These are phyloP conservation scores for Candida bentonensis DNA, from an alignment of 805 yeast species.

Conservation along the genomic window DNA sequence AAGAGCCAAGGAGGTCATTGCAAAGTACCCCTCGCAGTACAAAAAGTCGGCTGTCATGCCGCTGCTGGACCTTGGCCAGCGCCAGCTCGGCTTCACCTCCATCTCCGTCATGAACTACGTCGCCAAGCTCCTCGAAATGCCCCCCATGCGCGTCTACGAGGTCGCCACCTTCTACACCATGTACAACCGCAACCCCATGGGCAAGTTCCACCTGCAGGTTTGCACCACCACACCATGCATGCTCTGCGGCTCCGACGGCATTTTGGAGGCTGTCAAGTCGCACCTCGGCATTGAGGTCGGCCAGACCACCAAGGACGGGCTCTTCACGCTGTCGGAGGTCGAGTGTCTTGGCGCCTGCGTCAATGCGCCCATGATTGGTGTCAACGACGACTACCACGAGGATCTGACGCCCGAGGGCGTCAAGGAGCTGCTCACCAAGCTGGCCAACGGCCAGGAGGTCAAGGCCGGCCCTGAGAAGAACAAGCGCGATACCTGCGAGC, in stretches of 20 bases:
- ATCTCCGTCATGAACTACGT: slow-evolving; percentile 83
- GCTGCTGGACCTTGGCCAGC: slow-evolving; percentile 70
- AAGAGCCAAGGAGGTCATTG: slow-evolving; percentile 59
- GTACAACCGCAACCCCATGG: slow-evolving; percentile 80
- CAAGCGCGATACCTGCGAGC: slow-evolving; percentile 60
- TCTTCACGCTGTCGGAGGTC: slow-evolving; percentile 74
- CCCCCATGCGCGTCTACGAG: slow-evolving; percentile 88
- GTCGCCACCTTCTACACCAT: slow-evolving; percentile 87
- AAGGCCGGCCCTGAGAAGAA: slow-evolving; percentile 57
- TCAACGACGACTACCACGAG: slow-evolving; percentile 72
- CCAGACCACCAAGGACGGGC: slow-evolving; percentile 58
- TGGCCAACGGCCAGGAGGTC: slow-evolving; percentile 49
- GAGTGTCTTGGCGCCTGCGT: slow-evolving; percentile 90
- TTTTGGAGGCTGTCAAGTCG: slow-evolving; percentile 52
- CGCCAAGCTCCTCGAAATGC: slow-evolving; percentile 72
- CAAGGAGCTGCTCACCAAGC: slow-evolving; percentile 42
- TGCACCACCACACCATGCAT: slow-evolving; percentile 89
- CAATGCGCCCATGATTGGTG: slow-evolving; percentile 78
- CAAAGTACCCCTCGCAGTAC: slow-evolving; percentile 75
- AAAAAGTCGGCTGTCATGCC: slow-evolving; percentile 87
- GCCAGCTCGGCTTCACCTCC: slow-evolving; percentile 76
- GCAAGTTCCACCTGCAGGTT: slow-evolving; percentile 68
- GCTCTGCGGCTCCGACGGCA: slow-evolving; percentile 68
- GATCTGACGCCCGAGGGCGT: slow-evolving; percentile 62
- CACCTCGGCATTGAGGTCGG: slow-evolving; percentile 59